Evolutionary conservation across 1,284 basidiomycete genomes (phyloP).

Genomic region (Cryptococcus sp.): DNA sequence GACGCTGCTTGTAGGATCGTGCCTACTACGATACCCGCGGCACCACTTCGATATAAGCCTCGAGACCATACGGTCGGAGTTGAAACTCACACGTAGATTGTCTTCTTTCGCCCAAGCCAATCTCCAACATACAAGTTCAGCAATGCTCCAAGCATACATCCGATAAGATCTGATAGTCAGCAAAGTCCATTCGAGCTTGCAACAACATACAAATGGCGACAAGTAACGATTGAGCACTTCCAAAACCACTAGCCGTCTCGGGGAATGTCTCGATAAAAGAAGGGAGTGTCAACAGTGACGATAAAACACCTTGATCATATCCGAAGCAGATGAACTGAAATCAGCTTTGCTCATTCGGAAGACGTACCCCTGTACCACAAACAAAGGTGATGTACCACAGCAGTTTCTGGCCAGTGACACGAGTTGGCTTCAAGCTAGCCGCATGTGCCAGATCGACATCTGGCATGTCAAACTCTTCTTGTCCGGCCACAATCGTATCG

Average conservation of each 20-base stretch:
- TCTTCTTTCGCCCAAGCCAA: conserved; percentile 30
- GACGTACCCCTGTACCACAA: conserved; percentile 16
- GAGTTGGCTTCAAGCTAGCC: neutral
- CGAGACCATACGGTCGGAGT: no score
- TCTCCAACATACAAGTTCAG: conserved; percentile 47
- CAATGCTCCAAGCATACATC: conserved; percentile 46
- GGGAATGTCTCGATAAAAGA: conserved; percentile 32
- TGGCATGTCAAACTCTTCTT: neutral
- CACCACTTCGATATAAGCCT: conserved; percentile 15
- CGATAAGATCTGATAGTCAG: conserved; percentile 34
- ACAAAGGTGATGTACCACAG: conserved; percentile 49
- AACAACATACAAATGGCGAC: conserved; percentile 44
- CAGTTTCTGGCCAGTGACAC: neutral
- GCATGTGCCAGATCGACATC: neutral
- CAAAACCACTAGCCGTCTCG: conserved; percentile 19
- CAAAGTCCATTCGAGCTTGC: no score
- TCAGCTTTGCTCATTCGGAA: neutral
- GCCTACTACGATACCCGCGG: conserved; percentile 48
- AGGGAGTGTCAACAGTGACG: conserved; percentile 38
- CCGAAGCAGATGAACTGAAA: neutral
- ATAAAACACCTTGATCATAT: conserved; percentile 30
- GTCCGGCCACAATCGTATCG: neutral
- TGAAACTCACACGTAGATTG: neutral
- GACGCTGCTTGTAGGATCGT: conserved; percentile 47
- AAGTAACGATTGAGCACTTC: conserved; percentile 29